Percentiles rank a stretch among this genome's conserved stretches.
These are phyloP conservation scores for Xylaria sp. DNA, from an alignment of 2,329 filamentous ascomycete genomes.

Conservation along the genomic window DNA sequence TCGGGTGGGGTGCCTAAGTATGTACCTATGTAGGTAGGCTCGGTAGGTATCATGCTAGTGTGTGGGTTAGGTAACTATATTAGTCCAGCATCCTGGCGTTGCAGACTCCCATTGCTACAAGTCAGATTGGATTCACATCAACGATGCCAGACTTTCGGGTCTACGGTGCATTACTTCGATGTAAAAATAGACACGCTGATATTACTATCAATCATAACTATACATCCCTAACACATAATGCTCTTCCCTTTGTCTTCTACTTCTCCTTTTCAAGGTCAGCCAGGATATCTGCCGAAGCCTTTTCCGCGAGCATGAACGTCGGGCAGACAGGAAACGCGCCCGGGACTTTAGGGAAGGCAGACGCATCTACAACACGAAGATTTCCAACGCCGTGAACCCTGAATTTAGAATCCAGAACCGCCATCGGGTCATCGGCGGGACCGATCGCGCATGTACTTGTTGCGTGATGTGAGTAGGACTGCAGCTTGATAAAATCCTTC, in stretches of 20 bases:
- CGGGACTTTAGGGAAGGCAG: constrained; percentile 60
- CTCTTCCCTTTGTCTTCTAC: background rate
- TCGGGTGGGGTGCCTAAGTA: too few species aligned
- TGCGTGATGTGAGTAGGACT: constrained; percentile 67
- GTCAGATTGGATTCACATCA: background rate
- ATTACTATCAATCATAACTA: background rate
- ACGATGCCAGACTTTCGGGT: background rate
- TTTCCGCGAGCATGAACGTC: constrained; percentile 68
- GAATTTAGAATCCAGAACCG: constrained; percentile 66
- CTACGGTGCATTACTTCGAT: background rate
- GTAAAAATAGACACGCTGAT: background rate
- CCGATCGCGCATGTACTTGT: constrained; percentile 66
- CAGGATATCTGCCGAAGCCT: constrained; percentile 66
- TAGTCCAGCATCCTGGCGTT: too few species aligned
- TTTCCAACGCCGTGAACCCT: constrained; percentile 63
- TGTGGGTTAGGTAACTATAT: background rate
- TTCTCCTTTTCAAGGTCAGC: constrained; percentile 23
- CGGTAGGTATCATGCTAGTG: background rate
- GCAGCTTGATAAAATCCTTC: constrained; percentile 49
- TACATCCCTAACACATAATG: background rate
- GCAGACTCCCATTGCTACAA: too few species aligned
- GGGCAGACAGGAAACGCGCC: constrained; percentile 61
- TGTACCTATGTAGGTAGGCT: background rate
- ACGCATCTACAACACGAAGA: constrained; percentile 68
- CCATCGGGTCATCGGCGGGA: constrained; percentile 60